Percentiles rank a stretch among this genome's conserved stretches.
phyloP scores from a whole-genome alignment of 2,329 filamentous ascomycete genomes.

The Penicillium sp. region DNA sequence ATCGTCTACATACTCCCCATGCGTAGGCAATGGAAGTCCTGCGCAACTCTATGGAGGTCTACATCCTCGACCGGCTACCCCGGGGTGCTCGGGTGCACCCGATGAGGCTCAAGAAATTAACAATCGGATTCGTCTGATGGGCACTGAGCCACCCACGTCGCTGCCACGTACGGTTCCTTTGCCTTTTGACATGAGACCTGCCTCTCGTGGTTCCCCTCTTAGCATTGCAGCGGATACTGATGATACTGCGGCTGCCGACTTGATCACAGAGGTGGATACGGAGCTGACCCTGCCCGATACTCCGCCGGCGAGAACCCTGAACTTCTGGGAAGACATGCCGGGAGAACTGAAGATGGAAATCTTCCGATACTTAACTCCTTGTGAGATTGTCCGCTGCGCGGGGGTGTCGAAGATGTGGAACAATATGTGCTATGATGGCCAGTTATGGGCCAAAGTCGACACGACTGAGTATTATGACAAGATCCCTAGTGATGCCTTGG shows the following conservation, averaged over 20 bases:
- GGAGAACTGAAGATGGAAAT: constrained; percentile 77
- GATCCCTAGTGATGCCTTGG: constrained; percentile 78
- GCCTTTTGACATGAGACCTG: constrained; percentile 60
- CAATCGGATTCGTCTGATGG: constrained; percentile 56
- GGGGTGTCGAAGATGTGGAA: constrained; percentile 76
- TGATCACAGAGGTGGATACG: constrained; percentile 14
- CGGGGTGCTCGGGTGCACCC: constrained; percentile 44
- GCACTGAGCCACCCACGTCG: constrained; percentile 44
- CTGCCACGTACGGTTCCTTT: constrained; percentile 57
- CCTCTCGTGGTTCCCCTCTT: constrained; percentile 40
- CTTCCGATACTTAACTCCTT: constrained; percentile 71
- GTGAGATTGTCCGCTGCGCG: constrained; percentile 76
- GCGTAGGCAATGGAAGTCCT: constrained; percentile 54
- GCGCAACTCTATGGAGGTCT: constrained; percentile 57
- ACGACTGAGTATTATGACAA: constrained; percentile 81
- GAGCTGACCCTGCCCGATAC: constrained; percentile 18
- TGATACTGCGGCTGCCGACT: too few species aligned
- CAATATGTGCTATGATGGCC: constrained; percentile 85
- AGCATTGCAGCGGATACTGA: constrained; percentile 12
- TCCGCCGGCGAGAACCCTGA: constrained; percentile 47
- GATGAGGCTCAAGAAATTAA: constrained; percentile 52
- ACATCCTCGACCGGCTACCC: constrained; percentile 56
- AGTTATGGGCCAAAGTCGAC: constrained; percentile 85
- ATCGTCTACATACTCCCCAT: constrained; percentile 52
- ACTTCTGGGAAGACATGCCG: constrained; percentile 80